These are phyloP conservation scores for Solanum rostratum DNA, from an alignment of 257 asterid species.

Conservation along the genomic window DNA sequence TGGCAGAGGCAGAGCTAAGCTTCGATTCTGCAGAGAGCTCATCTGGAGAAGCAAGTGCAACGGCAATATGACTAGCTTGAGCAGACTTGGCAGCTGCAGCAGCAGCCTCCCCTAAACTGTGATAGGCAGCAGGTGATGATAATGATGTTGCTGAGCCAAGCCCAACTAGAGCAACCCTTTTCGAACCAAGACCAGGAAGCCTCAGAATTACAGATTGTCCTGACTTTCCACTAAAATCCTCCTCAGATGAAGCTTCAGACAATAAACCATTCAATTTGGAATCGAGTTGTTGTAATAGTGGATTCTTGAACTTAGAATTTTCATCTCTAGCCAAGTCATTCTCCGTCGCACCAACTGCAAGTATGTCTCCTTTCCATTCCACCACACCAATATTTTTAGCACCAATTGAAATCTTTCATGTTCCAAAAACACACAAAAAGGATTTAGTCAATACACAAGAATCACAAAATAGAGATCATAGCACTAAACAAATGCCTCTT, in stretches of 20 bases:
- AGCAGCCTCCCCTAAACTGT: slow-evolving; percentile 79
- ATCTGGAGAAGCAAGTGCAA: slow-evolving; percentile 70
- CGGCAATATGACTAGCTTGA: slow-evolving; percentile 61
- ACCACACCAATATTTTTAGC: slow-evolving; percentile 73
- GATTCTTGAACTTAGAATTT: slow-evolving; percentile 56
- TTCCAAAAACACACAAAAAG: not conserved
- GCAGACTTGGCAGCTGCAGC: slow-evolving; percentile 83
- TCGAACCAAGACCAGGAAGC: slow-evolving; percentile 61
- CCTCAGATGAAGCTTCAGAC: slow-evolving; percentile 76
- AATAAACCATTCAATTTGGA: slow-evolving; percentile 57
- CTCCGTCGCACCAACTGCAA: slow-evolving; percentile 79
- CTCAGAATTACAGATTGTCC: slow-evolving; percentile 80
- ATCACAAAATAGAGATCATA: not conserved
- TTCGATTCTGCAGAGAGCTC: slow-evolving; percentile 43
- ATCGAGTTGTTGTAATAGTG: slow-evolving; percentile 59
- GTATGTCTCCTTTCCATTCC: slow-evolving; percentile 96
- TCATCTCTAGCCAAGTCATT: slow-evolving; percentile 74
- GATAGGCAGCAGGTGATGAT: slow-evolving; percentile 34
- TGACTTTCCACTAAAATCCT: slow-evolving; percentile 80
- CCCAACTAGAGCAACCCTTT: slow-evolving; percentile 75
- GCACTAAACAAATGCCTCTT: too few relatives aligned
- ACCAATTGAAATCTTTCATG: slow-evolving; percentile 54
- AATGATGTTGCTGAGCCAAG: slow-evolving; percentile 59
- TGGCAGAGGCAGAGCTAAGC: slow-evolving; percentile 67
- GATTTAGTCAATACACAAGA: not conserved